phyloP scores from a whole-genome alignment of 139 green algal species.

The Limnomonas spitsbergensis region DNA sequence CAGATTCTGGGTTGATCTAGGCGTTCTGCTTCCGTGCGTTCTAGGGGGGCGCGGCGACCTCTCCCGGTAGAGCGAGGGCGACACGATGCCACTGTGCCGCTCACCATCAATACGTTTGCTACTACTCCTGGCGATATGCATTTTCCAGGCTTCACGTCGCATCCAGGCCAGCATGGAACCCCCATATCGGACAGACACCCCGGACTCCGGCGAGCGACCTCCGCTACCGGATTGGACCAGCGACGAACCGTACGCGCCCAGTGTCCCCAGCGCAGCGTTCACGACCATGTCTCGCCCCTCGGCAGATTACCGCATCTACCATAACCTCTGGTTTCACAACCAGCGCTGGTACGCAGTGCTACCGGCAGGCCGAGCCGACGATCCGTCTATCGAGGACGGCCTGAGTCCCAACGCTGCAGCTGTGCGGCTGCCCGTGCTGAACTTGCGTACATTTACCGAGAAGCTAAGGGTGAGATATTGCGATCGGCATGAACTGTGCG shows the following conservation, averaged over 20 bases:
- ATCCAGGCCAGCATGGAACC: too few relatives aligned
- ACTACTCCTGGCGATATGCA: too few relatives aligned
- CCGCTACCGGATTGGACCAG: background rate
- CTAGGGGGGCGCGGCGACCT: too few relatives aligned
- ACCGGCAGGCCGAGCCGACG: background rate
- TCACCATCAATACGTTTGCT: too few relatives aligned
- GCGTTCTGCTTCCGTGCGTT: too few relatives aligned
- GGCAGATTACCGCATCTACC: constrained; percentile 34
- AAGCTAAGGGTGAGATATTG: constrained; percentile 22
- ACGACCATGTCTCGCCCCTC: constrained; percentile 6
- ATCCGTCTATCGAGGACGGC: constrained; percentile 24
- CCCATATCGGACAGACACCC: too few relatives aligned
- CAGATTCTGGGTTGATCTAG: too few relatives aligned
- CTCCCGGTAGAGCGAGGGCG: too few relatives aligned
- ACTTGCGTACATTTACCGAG: constrained; percentile 19
- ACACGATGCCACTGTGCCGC: too few relatives aligned
- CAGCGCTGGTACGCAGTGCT: constrained; percentile 27
- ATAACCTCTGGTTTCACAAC: constrained; percentile 43
- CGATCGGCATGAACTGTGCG: too few relatives aligned
- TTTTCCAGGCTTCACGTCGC: too few relatives aligned
- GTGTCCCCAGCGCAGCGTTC: background rate
- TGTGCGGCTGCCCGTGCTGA: constrained; percentile 22
- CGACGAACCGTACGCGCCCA: background rate
- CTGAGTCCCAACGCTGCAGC: constrained; percentile 33
- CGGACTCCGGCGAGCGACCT: background rate